These are phyloP conservation scores for Lippia alba DNA, from an alignment of 305 asterid genomes.

Conservation along the genomic window DNA sequence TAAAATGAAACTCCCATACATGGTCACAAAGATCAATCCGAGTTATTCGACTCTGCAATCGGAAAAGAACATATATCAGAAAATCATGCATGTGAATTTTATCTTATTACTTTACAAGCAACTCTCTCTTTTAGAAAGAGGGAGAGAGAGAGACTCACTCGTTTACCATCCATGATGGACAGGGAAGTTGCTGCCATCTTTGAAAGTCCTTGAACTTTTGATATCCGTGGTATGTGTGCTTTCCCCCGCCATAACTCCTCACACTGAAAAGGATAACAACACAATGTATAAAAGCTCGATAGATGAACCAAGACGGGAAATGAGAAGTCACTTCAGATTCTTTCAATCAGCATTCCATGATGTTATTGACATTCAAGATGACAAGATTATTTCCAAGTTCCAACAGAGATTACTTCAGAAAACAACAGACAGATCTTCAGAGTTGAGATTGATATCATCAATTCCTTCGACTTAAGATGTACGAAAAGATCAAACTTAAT, in stretches of 20 bases:
- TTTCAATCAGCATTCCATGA: no score
- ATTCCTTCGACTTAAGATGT: no score
- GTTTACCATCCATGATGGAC: conserved; percentile 69
- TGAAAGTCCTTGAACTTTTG: conserved; percentile 58
- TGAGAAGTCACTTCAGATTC: no score
- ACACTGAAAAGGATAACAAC: conserved; percentile 53
- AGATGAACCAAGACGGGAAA: neutral
- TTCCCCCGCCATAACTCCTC: conserved; percentile 77
- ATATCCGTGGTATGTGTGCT: conserved; percentile 78
- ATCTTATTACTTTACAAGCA: neutral
- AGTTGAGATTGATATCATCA: no score
- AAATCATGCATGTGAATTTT: neutral
- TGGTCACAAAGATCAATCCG: conserved; percentile 80
- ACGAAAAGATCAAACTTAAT: no score
- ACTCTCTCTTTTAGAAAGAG: conserved; percentile 15
- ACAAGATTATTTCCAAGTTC: no score
- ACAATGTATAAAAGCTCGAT: conserved; percentile 9
- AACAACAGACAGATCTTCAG: no score
- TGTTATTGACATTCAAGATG: no score
- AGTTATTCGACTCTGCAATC: conserved; percentile 67
- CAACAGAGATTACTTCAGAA: no score
- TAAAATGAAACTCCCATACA: conserved; percentile 79
- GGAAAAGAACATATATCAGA: conserved; percentile 34
- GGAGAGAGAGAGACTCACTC: conserved; percentile 53
- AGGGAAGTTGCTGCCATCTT: conserved; percentile 64